Conservation (phyloP, 2,329 filamentous ascomycete species). For the Helicocarpus griseus region DNA sequence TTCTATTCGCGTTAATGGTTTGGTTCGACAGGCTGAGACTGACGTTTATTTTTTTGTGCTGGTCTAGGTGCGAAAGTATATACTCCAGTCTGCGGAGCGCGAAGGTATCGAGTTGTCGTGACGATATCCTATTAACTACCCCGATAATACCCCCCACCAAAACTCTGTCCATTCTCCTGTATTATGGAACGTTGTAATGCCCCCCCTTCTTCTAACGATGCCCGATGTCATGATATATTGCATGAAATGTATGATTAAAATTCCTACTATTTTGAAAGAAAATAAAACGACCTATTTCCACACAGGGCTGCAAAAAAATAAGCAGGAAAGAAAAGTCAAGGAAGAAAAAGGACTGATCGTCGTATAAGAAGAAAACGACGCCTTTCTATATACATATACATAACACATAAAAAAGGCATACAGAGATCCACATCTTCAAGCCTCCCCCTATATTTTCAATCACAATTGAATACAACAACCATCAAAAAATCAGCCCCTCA, state of each 20-base stretch:
- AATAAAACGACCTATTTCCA: background rate
- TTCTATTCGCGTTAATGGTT: background rate
- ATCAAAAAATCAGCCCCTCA: background rate
- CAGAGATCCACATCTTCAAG: too few species aligned
- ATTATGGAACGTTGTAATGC: background rate
- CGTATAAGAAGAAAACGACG: background rate
- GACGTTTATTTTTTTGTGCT: background rate
- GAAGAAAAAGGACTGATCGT: background rate
- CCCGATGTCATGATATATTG: background rate
- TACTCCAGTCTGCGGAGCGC: slow-evolving; percentile 66
- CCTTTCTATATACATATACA: slow-evolving; percentile 4
- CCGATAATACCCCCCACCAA: too few species aligned
- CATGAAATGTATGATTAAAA: background rate
- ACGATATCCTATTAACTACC: background rate
- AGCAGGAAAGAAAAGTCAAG: background rate
- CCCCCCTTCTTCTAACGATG: background rate
- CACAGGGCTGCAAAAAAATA: background rate
- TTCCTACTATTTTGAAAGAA: background rate
- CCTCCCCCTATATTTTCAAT: background rate
- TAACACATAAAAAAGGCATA: background rate
- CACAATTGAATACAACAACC: too few species aligned
- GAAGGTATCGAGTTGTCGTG: slow-evolving; percentile 64
- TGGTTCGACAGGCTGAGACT: background rate
- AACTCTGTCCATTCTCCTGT: background rate
- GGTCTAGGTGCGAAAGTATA: slow-evolving; percentile 60